Conservation (phyloP, 345 rosid genomes). For the Euphorbia peplus region DNA sequence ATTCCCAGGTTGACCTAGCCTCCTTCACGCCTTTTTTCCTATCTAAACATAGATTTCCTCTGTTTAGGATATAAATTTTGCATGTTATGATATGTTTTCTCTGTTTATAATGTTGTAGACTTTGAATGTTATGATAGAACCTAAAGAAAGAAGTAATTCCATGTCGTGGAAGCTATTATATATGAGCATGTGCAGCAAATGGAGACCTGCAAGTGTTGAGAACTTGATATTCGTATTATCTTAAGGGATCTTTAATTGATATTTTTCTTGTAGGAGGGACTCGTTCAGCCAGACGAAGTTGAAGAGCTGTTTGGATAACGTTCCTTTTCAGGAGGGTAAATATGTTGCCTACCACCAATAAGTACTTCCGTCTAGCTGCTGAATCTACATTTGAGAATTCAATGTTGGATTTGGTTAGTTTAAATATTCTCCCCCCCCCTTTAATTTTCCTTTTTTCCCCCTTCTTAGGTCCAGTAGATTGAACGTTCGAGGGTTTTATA, state of each 20-base stretch:
- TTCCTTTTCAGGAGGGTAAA: constrained; percentile 21
- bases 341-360: constrained; percentile 34
- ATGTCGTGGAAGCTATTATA: background rate
- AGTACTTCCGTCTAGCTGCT: constrained; percentile 38
- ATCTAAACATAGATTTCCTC: background rate
- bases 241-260: constrained; percentile 12
- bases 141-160: background rate
- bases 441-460: background rate
- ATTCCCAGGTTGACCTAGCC: too few relatives aligned
- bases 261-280: constrained; percentile 37
- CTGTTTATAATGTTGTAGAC: background rate
- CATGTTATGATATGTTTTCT: background rate
- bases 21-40: too few relatives aligned
- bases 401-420: constrained; percentile 25
- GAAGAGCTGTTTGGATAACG: constrained; percentile 32
- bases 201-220: background rate
- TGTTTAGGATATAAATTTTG: background rate
- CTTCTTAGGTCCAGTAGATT: constrained; percentile 23
- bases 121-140: background rate
- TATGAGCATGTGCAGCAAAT: background rate
- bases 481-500: constrained; percentile 19
- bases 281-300: constrained; percentile 43
- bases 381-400: constrained; percentile 39
- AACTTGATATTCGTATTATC: background rate
- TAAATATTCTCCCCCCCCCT: background rate